Evolutionary conservation across 805 yeast species (phyloP), one percentile per base, ranked within the genome.

Genomic region (Candida pini): DNA sequence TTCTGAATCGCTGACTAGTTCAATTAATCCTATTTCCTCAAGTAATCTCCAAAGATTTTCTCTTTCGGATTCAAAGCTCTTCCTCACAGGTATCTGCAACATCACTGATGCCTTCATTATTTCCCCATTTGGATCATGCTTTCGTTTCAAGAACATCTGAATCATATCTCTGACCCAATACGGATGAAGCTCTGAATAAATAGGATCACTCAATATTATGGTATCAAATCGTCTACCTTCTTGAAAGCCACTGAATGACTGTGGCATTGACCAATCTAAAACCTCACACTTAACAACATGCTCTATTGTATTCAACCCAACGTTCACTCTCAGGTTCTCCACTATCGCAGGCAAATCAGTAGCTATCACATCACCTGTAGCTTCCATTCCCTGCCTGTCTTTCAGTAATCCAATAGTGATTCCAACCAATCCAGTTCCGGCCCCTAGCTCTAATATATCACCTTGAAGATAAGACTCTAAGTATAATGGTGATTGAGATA

Each of bases 341-440:
- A 82, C 68, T 28, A 90, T 89, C 32, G 79, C 92, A 0, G 78
- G 77, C 31, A 92, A 62, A 54, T 90, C 98, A 0, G 97, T 89
- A 17, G 87, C 54, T 9, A 59, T 49, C 1, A 79, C 62, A 0
- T 58, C 46, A 7, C 9, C 25, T 18, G 13, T 19, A 13, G 41
- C 53, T 39, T 31, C 48, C 7, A 66, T 22, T 13, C 5, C 13
- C n/a, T 22, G 25, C 8, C 25, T 22, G 8, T 12, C n/a, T 5
- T 4, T 12, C n/a, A n/a, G n/a, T n/a, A n/a, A 38, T 1, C 72
- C 73, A 36, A 84, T 68, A 0, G 79, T 68, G 23, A 92, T 81
- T 0, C 97, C 97, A 3, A 80, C 81, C 12, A 90, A 64, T 0
- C 98, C 98, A 0, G 98, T 92, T 0, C 98, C 98, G 0, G 97